phyloP scores from a whole-genome alignment of 1,284 basidiomycete species.

The Ganoderma lucidum region DNA sequence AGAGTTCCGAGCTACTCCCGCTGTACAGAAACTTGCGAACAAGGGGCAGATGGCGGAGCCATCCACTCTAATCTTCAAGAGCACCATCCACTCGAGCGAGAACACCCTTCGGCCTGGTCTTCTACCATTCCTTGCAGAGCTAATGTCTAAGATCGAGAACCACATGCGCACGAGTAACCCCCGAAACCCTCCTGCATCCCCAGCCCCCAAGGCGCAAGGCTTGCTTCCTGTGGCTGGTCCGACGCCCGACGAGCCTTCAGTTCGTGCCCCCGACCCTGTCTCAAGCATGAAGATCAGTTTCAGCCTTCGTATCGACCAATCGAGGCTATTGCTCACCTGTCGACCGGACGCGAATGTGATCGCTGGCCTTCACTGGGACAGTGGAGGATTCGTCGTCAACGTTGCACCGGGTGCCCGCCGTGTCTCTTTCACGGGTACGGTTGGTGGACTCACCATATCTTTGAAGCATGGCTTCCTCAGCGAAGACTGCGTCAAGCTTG shows the following conservation, averaged over 20 bases:
- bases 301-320: slow-evolving; percentile 90
- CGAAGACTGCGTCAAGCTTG: slow-evolving; percentile 79
- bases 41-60: slow-evolving; percentile 47
- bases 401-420: slow-evolving; percentile 75
- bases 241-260: slow-evolving; percentile 14
- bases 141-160: slow-evolving; percentile 69
- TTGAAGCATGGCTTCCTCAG: slow-evolving; percentile 85
- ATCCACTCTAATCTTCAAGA: slow-evolving; percentile 75
- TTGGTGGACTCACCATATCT: slow-evolving; percentile 81
- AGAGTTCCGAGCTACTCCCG: slow-evolving; percentile 73
- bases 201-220: slow-evolving; percentile 31
- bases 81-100: slow-evolving; percentile 85
- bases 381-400: slow-evolving; percentile 86
- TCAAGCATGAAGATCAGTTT: slow-evolving; percentile 77
- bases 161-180: slow-evolving; percentile 58
- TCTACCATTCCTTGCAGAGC: slow-evolving; percentile 83
- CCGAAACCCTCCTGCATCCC: slow-evolving; percentile 35
- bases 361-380: slow-evolving; percentile 89
- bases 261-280: slow-evolving; percentile 30
- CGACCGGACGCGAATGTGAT: slow-evolving; percentile 90
- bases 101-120: slow-evolving; percentile 85
- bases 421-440: slow-evolving; percentile 78
- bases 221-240: slow-evolving; percentile 24
- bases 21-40: slow-evolving; percentile 46
- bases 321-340: slow-evolving; percentile 85